Base-by-base conservation (phyloP, 2,329 filamentous ascomycete species). In the Aspergillus tubingensis region DNA sequence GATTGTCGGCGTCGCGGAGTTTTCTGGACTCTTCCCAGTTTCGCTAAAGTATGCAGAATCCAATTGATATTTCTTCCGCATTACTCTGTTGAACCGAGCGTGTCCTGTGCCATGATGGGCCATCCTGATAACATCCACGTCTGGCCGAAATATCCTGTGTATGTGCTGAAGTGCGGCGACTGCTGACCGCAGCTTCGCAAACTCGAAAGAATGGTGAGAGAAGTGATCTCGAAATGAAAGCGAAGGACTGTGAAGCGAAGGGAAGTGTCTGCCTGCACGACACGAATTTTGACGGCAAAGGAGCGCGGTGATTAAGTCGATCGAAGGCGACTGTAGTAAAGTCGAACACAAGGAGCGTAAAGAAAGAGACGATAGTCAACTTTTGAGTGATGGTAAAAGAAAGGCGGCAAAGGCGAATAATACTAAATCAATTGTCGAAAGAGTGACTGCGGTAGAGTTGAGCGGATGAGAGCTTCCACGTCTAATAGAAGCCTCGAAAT, bases 31-130 rank as follows among this genome's bases (percentile, higher is more conserved):
- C 23, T 36, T 50, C 21, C 41, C 47, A 38, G 55, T 36, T 10
- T 39, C 32, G 19, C 32, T 47, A n/a, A 48, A 43, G 15, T 56
- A 21, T 21, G 41, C 52, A n/a, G 41, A 55, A 13, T 41, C 44
- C 13, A 55, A 56, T 36, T 58, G 55, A 13, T 58, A 51, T 41
- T 44, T 60, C 36, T 49, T 64, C 38, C 54, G 62, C 62, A 64
- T 52, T 47, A 59, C 44, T 43, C 59, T 63, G 32, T 44, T 62
- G 23, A 57, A 60, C 38, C 63, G 63, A 25, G 50, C 44, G 47
- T 64, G 62, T 52, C 60, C 59, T 21, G 25, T 61, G 52, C 61
- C 65, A 64, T 64, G 63, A 61, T 67, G 63, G 51, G 61, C 62
- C 65, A 67, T 67, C 38, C 57, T 62, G 57, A n/a, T 32, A 32